A percentile compares a stretch with the other conserved stretches of the same genome.
phyloP scores from a whole-genome alignment of 208 protist species.

The Acanthamoeba castellanii region DNA sequence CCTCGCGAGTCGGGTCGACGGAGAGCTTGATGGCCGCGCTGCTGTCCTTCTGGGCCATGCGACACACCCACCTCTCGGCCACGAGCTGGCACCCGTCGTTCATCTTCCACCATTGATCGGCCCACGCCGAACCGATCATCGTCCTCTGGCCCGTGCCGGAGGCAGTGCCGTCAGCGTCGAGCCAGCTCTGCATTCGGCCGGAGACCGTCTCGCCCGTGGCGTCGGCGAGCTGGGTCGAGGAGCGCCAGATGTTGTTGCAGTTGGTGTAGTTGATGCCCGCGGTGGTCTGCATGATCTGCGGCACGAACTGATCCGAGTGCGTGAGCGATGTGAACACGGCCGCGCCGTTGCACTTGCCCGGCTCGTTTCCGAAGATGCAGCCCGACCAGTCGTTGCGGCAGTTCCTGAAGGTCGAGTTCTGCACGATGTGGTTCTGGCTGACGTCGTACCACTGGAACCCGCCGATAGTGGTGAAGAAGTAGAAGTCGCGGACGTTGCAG shows the following conservation, averaged over 20 bases:
- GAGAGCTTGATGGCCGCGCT: background rate
- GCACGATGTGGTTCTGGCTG: constrained; percentile 5
- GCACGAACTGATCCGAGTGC: constrained; percentile 47
- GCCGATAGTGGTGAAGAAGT: background rate
- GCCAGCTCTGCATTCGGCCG: constrained; percentile 40
- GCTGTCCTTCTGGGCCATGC: background rate
- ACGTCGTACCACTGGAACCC: constrained; percentile 57
- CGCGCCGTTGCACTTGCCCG: background rate
- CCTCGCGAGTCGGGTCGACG: background rate
- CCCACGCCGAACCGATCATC: constrained; percentile 22
- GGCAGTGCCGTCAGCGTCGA: constrained; percentile 28
- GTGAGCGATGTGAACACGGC: constrained; percentile 14
- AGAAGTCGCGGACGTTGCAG: background rate
- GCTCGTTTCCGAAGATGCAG: background rate
- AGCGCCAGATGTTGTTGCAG: constrained; percentile 17
- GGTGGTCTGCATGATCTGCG: constrained; percentile 6
- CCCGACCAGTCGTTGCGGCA: constrained; percentile 29
- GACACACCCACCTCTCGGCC: constrained; percentile 5
- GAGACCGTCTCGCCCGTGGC: background rate
- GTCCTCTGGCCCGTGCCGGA: background rate
- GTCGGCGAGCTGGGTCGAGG: background rate
- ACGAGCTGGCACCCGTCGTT: background rate
- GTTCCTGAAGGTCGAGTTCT: constrained; percentile 26
- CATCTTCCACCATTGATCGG: constrained; percentile 30
- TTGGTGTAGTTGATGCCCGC: background rate